A percentile compares a stretch with the other conserved stretches of the same genome.
phyloP scores from a whole-genome alignment of 73 alveolate genomes.

The Tetrahymena elliotti region DNA sequence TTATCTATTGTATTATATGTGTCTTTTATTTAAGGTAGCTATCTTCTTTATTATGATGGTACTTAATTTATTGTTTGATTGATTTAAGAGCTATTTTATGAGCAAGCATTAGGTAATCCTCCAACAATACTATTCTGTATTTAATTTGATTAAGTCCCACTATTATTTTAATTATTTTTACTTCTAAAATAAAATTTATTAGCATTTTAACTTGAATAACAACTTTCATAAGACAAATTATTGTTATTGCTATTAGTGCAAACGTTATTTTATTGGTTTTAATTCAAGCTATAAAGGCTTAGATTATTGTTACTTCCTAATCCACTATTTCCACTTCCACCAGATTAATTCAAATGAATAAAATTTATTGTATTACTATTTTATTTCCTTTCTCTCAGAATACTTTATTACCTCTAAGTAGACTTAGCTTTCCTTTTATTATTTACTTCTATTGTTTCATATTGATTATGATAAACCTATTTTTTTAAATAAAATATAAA shows the following conservation, averaged over 20 bases:
- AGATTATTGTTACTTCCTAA: background rate
- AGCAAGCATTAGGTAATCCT: background rate
- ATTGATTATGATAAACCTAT: background rate
- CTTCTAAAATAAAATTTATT: background rate
- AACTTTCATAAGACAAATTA: background rate
- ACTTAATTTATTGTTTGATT: background rate
- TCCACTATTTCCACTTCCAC: background rate
- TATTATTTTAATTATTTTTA: background rate
- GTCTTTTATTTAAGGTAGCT: background rate
- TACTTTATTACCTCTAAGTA: background rate
- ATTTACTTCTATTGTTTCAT: background rate
- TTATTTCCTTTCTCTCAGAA: background rate
- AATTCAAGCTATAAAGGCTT: background rate
- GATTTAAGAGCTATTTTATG: background rate
- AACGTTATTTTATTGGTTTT: background rate
- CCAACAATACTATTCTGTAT: background rate
- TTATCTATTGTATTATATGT: background rate
- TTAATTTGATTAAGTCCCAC: background rate
- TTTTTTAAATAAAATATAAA: background rate
- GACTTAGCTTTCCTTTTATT: background rate
- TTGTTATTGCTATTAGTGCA: background rate
- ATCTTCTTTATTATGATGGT: background rate
- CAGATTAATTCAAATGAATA: background rate
- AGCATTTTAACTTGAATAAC: background rate
- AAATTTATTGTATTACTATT: background rate